Conservation (phyloP, 495 filamentous ascomycete species). For the Achaetomiella virescens region DNA sequence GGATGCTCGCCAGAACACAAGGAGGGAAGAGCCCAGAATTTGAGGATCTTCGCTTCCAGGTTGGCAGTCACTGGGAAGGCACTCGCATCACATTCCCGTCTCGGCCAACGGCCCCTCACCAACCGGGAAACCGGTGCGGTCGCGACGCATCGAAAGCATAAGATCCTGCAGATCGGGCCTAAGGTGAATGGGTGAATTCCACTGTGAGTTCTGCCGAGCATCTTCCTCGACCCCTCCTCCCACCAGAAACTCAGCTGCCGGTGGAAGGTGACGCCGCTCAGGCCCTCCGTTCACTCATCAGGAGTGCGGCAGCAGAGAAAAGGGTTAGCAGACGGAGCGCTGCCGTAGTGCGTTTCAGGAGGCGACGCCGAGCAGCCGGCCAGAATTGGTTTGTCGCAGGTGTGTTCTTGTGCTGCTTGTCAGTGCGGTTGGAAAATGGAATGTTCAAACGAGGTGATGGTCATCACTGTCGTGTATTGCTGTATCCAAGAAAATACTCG, state of each 20-base stretch:
- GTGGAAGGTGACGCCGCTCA: neutral
- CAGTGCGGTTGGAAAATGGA: neutral
- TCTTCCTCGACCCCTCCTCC: too few relatives aligned
- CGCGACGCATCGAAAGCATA: too few relatives aligned
- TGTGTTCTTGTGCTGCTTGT: neutral
- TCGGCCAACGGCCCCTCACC: neutral
- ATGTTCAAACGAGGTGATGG: neutral
- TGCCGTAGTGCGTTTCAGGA: slow-evolving; percentile 9
- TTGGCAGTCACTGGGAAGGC: neutral
- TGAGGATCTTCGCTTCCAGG: neutral
- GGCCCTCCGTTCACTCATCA: neutral
- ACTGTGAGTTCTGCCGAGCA: too few relatives aligned
- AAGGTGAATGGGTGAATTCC: too few relatives aligned
- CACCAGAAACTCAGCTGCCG: too few relatives aligned
- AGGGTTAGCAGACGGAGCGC: neutral
- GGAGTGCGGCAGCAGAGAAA: neutral
- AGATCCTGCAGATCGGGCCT: too few relatives aligned
- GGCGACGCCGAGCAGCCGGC: neutral
- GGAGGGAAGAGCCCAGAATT: neutral
- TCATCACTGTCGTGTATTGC: neutral
- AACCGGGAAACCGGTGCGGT: neutral
- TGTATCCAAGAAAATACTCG: neutral
- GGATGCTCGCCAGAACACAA: too few relatives aligned
- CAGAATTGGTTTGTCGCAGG: neutral
- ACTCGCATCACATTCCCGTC: slow-evolving; percentile 2